Evolutionary conservation across 2,329 filamentous ascomycete genomes (phyloP).

Genomic region (Exophiala alcalophila): DNA sequence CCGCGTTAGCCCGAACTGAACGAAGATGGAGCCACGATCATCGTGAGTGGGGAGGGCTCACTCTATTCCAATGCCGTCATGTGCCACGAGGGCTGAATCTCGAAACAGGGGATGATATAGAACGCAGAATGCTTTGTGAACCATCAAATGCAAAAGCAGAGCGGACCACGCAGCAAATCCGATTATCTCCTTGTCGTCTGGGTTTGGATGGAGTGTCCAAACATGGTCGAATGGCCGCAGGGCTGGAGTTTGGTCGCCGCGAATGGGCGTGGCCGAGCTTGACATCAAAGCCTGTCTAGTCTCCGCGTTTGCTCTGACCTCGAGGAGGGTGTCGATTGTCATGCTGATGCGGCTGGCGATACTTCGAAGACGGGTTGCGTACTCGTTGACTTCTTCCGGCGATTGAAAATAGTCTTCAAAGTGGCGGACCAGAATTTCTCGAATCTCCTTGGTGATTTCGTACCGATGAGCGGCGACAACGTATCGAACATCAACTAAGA

Average conservation of each 20-base stretch:
- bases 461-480: constrained; percentile 25
- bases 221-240: constrained; percentile 15
- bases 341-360: constrained; percentile 11
- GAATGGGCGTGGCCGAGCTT: background rate
- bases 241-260: background rate
- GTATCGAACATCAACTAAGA: constrained; percentile 24
- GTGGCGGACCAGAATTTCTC: constrained; percentile 19
- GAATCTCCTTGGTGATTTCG: constrained; percentile 24
- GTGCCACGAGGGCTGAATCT: constrained; percentile 9
- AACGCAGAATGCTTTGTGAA: constrained; percentile 29
- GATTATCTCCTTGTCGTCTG: constrained; percentile 19
- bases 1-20: background rate
- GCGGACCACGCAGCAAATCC: constrained; percentile 23
- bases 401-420: constrained; percentile 23
- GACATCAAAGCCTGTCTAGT: background rate
- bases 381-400: constrained; percentile 10
- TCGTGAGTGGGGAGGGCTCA: constrained; percentile 3
- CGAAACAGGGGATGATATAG: constrained; percentile 28
- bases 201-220: constrained; percentile 18
- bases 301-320: background rate
- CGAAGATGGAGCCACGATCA: background rate
- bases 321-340: constrained; percentile 11
- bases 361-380: constrained; percentile 10
- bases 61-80: constrained; percentile 17
- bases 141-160: constrained; percentile 27